phyloP scores from a whole-genome alignment of 441 rosid species.

The Gossypium gossypioides region DNA sequence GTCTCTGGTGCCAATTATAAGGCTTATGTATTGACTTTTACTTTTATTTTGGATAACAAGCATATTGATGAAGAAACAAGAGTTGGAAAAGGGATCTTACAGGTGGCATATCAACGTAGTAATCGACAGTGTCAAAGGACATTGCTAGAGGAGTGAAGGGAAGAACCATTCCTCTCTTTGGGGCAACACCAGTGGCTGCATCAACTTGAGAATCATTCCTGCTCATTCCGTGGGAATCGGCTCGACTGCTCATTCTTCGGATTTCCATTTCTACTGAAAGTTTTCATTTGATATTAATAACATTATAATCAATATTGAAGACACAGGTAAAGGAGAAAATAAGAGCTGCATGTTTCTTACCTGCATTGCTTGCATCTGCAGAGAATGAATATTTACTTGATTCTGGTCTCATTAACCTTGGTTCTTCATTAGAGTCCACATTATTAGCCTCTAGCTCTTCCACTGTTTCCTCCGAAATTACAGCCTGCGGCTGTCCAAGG shows the following conservation, averaged over 20 bases:
- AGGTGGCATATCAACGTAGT: constrained; percentile 82
- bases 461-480: constrained; percentile 47
- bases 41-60: background rate
- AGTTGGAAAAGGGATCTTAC: constrained; percentile 29
- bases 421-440: constrained; percentile 16
- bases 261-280: constrained; percentile 44
- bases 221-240: constrained; percentile 20
- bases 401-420: constrained; percentile 19
- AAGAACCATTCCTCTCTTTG: constrained; percentile 79
- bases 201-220: constrained; percentile 29
- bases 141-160: constrained; percentile 83
- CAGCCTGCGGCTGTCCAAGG: constrained; percentile 60
- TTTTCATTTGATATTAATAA: background rate
- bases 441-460: constrained; percentile 24
- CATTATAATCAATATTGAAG: background rate
- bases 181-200: constrained; percentile 27
- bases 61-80: background rate
- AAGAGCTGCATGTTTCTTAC: constrained; percentile 25
- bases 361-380: constrained; percentile 33
- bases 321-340: background rate
- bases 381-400: constrained; percentile 26
- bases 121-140: constrained; percentile 68
- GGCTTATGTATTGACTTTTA: background rate
- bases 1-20: background rate
- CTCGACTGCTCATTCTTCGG: constrained; percentile 36